phyloP scores from a whole-genome alignment of 306 rosid genomes.

The Mimosa bimucronata region DNA sequence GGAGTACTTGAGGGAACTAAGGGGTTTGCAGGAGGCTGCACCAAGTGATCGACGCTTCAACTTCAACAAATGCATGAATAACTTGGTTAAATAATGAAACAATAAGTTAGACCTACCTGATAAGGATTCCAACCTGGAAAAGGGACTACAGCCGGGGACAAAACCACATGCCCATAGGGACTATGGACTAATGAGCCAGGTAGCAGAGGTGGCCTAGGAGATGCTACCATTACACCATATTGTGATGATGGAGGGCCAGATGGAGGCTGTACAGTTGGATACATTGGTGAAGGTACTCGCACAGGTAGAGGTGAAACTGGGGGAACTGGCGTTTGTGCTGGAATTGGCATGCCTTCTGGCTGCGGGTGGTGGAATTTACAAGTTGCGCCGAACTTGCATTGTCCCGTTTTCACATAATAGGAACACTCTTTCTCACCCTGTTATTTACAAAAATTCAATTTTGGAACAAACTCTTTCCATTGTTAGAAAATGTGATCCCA shows the following conservation, averaged over 20 bases:
- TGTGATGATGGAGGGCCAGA: conserved; percentile 79
- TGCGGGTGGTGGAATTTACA: conserved; percentile 98
- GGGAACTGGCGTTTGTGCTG: conserved; percentile 61
- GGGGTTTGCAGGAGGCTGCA: conserved; percentile 74
- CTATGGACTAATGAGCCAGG: conserved; percentile 74
- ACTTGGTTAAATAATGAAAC: conserved; percentile 35
- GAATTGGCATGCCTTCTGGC: conserved; percentile 63
- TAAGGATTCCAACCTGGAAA: conserved; percentile 81
- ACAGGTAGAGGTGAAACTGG: conserved; percentile 61
- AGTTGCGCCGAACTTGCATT: conserved; percentile 88
- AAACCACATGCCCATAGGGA: conserved; percentile 77
- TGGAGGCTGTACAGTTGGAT: conserved; percentile 71
- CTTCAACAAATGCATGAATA: conserved; percentile 38
- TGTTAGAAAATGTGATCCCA: conserved; percentile 32
- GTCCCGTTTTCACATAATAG: conserved; percentile 92
- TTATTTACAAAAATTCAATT: conserved; percentile 36
- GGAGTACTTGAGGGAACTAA: conserved; percentile 69
- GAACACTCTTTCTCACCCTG: conserved; percentile 99
- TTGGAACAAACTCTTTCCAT: conserved; percentile 26
- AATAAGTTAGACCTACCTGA: conserved; percentile 58
- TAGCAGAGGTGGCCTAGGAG: conserved; percentile 82
- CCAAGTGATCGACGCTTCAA: conserved; percentile 33
- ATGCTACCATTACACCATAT: conserved; percentile 75
- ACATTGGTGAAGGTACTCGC: conserved; percentile 56
- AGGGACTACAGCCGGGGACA: conserved; percentile 85